phyloP scores from a whole-genome alignment of 768 basidiomycete species.

The Naganishia vishniacii region DNA sequence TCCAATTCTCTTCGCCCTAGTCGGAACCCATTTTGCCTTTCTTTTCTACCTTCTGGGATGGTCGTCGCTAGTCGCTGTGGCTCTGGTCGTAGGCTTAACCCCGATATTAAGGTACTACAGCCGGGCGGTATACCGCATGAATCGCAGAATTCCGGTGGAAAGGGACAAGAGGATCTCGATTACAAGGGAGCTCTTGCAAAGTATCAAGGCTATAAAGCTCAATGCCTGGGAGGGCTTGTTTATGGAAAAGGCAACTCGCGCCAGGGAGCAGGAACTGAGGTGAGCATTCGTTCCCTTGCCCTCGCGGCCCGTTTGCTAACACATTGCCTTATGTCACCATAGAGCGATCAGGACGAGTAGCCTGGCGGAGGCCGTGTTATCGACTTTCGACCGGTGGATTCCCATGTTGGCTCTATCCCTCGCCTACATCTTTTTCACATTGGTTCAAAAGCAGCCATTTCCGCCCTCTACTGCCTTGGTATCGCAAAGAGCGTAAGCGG shows the following conservation, averaged over 20 bases:
- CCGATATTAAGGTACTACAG: constrained; percentile 1
- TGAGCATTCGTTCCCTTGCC: background rate
- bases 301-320: background rate
- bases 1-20: too few species aligned
- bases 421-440: background rate
- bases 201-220: constrained; percentile 6
- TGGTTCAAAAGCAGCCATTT: background rate
- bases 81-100: background rate
- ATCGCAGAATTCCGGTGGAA: constrained; percentile 1
- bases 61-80: background rate
- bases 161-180: constrained; percentile 14
- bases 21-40: background rate
- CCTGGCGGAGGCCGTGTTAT: constrained; percentile 1
- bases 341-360: background rate
- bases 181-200: background rate
- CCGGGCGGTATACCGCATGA: constrained; percentile 7
- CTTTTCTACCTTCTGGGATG: background rate
- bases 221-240: constrained; percentile 12
- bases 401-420: constrained; percentile 3
- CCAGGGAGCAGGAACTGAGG: background rate
- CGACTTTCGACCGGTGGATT: background rate
- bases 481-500: background rate
- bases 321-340: background rate
- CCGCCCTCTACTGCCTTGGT: constrained; percentile 1
- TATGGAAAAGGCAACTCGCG: background rate